Conservation (phyloP, 208 protist species). For the Wallacemonas rigidus region DNA sequence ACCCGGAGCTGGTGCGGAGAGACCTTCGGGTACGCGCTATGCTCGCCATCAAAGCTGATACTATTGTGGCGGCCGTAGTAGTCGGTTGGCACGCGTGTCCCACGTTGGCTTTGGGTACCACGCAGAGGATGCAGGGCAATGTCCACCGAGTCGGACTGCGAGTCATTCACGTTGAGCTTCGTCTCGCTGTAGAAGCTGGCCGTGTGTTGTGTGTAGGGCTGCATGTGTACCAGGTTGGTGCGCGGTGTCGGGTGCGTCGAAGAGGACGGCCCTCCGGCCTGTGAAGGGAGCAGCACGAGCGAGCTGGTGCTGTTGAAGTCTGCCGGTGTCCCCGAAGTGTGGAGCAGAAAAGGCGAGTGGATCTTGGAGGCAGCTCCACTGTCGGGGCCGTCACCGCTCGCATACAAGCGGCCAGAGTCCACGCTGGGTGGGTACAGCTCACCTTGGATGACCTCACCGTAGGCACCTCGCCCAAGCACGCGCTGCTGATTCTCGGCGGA, state of each 20-base stretch:
- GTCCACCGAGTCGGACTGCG: neutral
- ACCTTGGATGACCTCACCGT: conserved; percentile 59
- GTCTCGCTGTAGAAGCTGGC: conserved; percentile 40
- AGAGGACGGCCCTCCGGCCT: neutral
- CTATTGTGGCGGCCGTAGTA: neutral
- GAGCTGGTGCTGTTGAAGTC: neutral
- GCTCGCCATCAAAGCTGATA: too few relatives aligned
- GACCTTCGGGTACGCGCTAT: too few relatives aligned
- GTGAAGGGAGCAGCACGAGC: neutral
- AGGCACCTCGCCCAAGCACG: conserved; percentile 54
- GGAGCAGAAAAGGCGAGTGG: conserved; percentile 2
- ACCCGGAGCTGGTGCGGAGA: too few relatives aligned
- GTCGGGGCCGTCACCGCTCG: neutral
- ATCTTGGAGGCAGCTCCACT: neutral
- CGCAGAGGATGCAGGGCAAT: neutral
- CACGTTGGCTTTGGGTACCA: neutral
- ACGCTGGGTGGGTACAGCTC: conserved; percentile 53
- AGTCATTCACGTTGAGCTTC: neutral
- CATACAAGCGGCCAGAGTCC: neutral
- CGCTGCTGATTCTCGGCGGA: conserved; percentile 15
- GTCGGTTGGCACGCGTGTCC: neutral
- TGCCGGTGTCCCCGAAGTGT: neutral
- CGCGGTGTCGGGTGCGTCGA: neutral
- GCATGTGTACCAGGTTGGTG: conserved; percentile 32
- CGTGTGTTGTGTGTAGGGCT: conserved; percentile 43